Evolutionary conservation across 2,329 filamentous ascomycete genomes (phyloP).

Genomic region (Aschersonia sp.): DNA sequence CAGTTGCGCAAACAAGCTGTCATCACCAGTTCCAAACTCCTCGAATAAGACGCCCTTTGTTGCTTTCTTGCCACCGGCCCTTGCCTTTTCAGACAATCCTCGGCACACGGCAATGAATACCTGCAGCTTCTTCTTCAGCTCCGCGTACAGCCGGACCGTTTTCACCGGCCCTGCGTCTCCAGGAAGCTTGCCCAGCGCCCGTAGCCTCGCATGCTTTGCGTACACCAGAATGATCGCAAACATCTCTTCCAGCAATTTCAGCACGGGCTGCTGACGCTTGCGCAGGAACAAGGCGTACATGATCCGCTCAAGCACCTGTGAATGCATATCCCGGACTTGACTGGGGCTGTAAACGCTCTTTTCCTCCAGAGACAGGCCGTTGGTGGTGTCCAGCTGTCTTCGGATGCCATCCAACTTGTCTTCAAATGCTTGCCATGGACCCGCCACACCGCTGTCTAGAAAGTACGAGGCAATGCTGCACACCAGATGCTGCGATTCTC

Average conservation of each 20-base stretch:
- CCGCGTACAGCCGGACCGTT: slow-evolving; percentile 37
- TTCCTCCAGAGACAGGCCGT: slow-evolving; percentile 16
- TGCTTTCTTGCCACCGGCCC: slow-evolving; percentile 14
- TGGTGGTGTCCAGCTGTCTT: slow-evolving; percentile 31
- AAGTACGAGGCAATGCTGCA: slow-evolving; percentile 60
- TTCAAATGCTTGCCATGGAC: slow-evolving; percentile 60
- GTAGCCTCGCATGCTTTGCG: slow-evolving; percentile 34
- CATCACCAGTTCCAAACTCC: slow-evolving; percentile 21
- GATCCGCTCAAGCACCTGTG: slow-evolving; percentile 59
- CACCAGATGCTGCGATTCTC: slow-evolving; percentile 71
- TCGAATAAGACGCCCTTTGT: slow-evolving; percentile 6
- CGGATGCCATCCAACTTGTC: slow-evolving; percentile 50
- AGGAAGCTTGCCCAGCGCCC: slow-evolving; percentile 15
- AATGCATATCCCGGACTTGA: slow-evolving; percentile 53
- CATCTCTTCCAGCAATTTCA: slow-evolving; percentile 61
- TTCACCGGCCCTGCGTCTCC: slow-evolving; percentile 7
- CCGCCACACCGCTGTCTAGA: slow-evolving; percentile 61
- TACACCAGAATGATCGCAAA: slow-evolving; percentile 61
- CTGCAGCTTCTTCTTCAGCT: slow-evolving; percentile 56
- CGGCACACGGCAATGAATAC: slow-evolving; percentile 62
- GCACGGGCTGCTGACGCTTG: slow-evolving; percentile 58
- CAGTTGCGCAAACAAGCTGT: slow-evolving; percentile 53
- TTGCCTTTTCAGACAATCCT: slow-evolving; percentile 49
- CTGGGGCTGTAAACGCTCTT: slow-evolving; percentile 38
- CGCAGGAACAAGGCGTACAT: slow-evolving; percentile 59